Evolutionary conservation across 2,329 filamentous ascomycete genomes (phyloP), one percentile per base, ranked within the genome.

Genomic region (Nothophoma quercina): DNA sequence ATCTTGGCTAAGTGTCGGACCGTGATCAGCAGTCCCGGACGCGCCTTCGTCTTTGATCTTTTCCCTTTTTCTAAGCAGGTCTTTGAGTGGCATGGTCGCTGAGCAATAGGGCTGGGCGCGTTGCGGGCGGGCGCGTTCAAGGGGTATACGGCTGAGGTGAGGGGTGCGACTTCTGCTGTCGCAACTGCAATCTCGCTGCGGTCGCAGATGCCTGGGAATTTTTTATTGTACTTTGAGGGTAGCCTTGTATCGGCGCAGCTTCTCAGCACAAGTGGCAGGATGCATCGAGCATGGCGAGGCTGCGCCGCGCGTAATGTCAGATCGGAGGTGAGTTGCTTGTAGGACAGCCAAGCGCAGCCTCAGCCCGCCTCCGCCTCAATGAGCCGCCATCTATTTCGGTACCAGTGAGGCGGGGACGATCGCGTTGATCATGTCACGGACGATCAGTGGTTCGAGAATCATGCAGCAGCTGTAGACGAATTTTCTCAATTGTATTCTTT

Each of bases 41-140:
- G 74, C 71, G 50, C 75, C 71, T 54, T 72, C 75, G 43, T 81
- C 72, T 64, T 79, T 83, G 30, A 85, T 82, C 81, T 56, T 68
- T 32, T 85, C 82, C 65, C 85, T 86, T 76, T 86, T 88, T 71
- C 83, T 86, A 51, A 89, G 75, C 22, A 88, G 71, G 62, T 86
- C 81, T 68, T 79, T 81, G 55, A 88, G 75, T 56, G 83, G 78
- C 83, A 87, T 88, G 60, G 69, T 80, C 49, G 28, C 16, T 56
- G 49, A 43, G 42, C 38, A 50, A 51, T 51, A 15, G 51, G 34
- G 46, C 45, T 43, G 54, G 50, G 60, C 50, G 51, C 49, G 52
- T 52, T 30, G 55, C 48, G 45, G 40, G 34, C 10, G 43, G 35
- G 41, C 40, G 51, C 46, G 41, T 44, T 47, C 30, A 45, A 48